Conservation (phyloP, 768 basidiomycete species). For the Trametes cubensis region DNA sequence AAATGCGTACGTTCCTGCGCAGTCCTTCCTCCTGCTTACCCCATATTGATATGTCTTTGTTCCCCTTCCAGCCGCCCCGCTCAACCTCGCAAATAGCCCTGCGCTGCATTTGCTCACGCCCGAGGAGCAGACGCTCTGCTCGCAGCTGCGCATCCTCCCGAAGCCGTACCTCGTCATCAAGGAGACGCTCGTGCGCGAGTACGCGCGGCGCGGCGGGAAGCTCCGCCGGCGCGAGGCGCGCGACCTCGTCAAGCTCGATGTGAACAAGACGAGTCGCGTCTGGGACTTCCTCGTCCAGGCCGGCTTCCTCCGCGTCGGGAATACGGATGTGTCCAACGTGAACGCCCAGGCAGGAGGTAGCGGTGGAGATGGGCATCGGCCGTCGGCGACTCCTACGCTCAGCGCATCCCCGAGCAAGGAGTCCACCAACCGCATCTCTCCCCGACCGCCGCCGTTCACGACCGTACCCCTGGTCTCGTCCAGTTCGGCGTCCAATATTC, state of each 20-base stretch:
- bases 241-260: slow-evolving; percentile 90
- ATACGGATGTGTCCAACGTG: slow-evolving; percentile 22
- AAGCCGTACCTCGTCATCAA: slow-evolving; percentile 97
- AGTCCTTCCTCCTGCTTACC: neutral
- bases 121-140: slow-evolving; percentile 87
- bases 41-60: slow-evolving; percentile 5
- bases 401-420: slow-evolving; percentile 37
- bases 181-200: slow-evolving; percentile 92
- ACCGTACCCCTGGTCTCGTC: slow-evolving; percentile 22
- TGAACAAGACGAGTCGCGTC: slow-evolving; percentile 88
- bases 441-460: slow-evolving; percentile 32
- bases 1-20: slow-evolving; percentile 41
- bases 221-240: slow-evolving; percentile 86
- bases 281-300: slow-evolving; percentile 93
- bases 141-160: slow-evolving; percentile 86
- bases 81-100: slow-evolving; percentile 89
- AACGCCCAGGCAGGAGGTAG: slow-evolving; percentile 6
- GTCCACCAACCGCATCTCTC: slow-evolving; percentile 27
- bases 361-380: slow-evolving; percentile 15
- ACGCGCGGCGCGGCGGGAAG: slow-evolving; percentile 85
- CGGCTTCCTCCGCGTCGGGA: slow-evolving; percentile 71
- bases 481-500: slow-evolving; percentile 7
- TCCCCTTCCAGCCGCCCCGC: slow-evolving; percentile 51
- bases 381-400: slow-evolving; percentile 34
- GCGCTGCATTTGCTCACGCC: slow-evolving; percentile 88